Base-by-base conservation (phyloP, 1,284 basidiomycete species). In the Ceraceosorus bombacis region DNA sequence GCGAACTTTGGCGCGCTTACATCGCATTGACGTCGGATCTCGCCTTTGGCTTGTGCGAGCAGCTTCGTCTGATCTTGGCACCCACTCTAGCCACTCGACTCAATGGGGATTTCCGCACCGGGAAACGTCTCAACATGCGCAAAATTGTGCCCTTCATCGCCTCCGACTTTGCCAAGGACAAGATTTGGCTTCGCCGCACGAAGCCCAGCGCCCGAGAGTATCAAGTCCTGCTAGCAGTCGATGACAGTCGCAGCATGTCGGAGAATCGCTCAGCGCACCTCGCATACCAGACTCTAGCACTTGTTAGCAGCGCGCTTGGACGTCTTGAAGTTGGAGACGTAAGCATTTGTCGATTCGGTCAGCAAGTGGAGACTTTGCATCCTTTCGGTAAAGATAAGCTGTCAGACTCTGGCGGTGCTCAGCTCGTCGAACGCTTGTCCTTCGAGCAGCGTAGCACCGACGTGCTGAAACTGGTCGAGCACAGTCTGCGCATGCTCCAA, bases 71-170 rank as follows among this genome's bases (percentile, higher is more conserved):
- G 55, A 95, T 98, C 73, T 84, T 99, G 36, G 92, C 93, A 63
- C 95, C 95, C 0, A 97, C 94, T 0, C 82, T 89, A 49, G 92
- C 95, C 2, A 96, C 94, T 8, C 85, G 95, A 37, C 83, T 99
- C 49, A 89, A 89, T 78, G 95, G 95, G 51, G 95, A 99, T 81
- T 99, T 95, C 79, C 88, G 94, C 51, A 96, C 90, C 0, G 95
- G 95, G 56, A 99, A 98, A 80, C 84, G 95, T 36, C 84, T 99
- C 52, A 98, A 98, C 80, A 97, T 99, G 94, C 91, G 94, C 78
- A 95, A 95, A 81, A 93, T 99, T 78, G 92, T 99, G 59, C 87
- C 90, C 2, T 99, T 96, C 81, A 94, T 99, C 69, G 95, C 95
- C 7, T 91, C 88, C 78, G 95, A 99, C 80, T 99, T 92, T 81